Conservation (phyloP, 306 rosid species). For the Acmispon strigosus region DNA sequence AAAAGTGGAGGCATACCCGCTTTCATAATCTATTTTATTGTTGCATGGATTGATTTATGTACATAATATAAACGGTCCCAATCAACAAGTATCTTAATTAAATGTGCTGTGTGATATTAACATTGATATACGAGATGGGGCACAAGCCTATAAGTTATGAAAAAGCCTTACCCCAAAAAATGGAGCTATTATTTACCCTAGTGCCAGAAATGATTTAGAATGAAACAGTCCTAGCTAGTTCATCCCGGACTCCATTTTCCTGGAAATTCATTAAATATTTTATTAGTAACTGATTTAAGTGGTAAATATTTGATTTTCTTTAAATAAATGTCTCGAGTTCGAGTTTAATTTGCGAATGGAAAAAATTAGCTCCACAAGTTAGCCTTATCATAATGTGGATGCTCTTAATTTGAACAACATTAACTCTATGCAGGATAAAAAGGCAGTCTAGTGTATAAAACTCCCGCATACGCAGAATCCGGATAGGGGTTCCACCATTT, state of each 20-base stretch:
- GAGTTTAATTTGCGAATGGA: no score
- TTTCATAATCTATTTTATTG: conserved; percentile 12
- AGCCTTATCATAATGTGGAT: no score
- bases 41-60: conserved; percentile 14
- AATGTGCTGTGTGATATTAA: conserved; percentile 17
- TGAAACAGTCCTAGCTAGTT: neutral
- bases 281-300: neutral
- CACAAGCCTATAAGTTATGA: neutral
- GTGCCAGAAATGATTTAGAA: neutral
- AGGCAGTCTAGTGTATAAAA: no score
- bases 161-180: neutral
- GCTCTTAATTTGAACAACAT: no score
- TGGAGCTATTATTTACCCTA: neutral
- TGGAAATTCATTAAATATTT: neutral
- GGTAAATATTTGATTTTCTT: no score
- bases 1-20: neutral
- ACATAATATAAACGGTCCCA: conserved; percentile 19
- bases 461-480: no score
- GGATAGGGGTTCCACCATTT: no score
- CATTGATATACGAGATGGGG: neutral
- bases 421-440: no score
- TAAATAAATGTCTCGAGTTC: no score
- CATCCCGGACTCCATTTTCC: neutral
- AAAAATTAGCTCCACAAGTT: no score
- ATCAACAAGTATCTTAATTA: conserved; percentile 1